These are phyloP conservation scores for Stemphylium beticola DNA, from an alignment of 2,329 filamentous ascomycete species.

Conservation along the genomic window DNA sequence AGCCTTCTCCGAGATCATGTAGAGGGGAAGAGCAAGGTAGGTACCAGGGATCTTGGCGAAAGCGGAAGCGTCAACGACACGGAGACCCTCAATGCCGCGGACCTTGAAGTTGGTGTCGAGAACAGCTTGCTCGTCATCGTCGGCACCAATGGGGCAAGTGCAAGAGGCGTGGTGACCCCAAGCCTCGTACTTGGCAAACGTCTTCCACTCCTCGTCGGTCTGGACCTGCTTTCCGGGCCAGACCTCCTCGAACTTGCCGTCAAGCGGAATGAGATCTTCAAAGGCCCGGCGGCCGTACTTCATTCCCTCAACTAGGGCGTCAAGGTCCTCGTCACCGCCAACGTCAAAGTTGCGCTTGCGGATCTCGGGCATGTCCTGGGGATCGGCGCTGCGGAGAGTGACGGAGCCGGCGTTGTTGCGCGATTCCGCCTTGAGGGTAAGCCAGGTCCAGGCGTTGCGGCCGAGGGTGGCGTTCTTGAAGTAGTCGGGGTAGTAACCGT, in stretches of 20 bases:
- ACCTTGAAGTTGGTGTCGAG: conserved; percentile 62
- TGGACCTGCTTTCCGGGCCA: conserved; percentile 56
- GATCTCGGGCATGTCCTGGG: conserved; percentile 67
- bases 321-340: conserved; percentile 51
- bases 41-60: conserved; percentile 56
- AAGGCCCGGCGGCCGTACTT: conserved; percentile 56
- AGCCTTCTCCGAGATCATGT: conserved; percentile 67
- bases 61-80: conserved; percentile 53
- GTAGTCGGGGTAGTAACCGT: conserved; percentile 62
- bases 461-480: conserved; percentile 53
- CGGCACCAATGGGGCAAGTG: conserved; percentile 63
- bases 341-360: conserved; percentile 25
- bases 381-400: conserved; percentile 64
- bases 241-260: conserved; percentile 54
- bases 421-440: conserved; percentile 65
- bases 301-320: conserved; percentile 63
- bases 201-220: conserved; percentile 52
- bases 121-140: conserved; percentile 57
- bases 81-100: conserved; percentile 58
- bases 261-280: conserved; percentile 49
- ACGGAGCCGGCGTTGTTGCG: conserved; percentile 68
- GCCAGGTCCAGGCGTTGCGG: conserved; percentile 56
- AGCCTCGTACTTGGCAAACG: conserved; percentile 34
- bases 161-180: conserved; percentile 63
- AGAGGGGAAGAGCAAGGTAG: conserved; percentile 59